These are phyloP conservation scores for Purshia tridentata DNA, from an alignment of 306 rosid genomes.

Conservation along the genomic window DNA sequence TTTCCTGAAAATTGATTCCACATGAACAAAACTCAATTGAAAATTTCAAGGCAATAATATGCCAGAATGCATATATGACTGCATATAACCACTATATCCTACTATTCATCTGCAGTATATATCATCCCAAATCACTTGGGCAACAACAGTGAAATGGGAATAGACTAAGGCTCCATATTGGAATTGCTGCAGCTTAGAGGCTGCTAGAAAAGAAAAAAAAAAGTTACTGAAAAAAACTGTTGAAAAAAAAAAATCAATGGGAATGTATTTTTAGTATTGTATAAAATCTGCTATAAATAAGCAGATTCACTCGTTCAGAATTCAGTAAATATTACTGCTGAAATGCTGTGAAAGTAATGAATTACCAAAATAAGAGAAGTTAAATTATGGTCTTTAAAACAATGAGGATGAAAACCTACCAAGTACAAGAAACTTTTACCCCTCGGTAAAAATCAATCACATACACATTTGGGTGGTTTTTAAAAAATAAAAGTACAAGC, in stretches of 20 bases:
- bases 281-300: background rate
- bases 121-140: background rate
- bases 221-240: background rate
- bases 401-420: background rate
- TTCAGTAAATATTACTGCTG: background rate
- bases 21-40: conserved; percentile 13
- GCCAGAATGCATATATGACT: background rate
- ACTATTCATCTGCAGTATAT: background rate
- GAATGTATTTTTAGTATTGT: background rate
- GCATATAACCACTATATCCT: background rate
- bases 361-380: background rate
- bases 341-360: background rate
- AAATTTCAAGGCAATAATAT: conserved; percentile 1
- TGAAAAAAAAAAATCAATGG: too few species aligned
- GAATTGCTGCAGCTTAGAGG: background rate
- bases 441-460: background rate
- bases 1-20: conserved; percentile 55
- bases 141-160: background rate
- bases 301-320: background rate
- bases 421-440: background rate
- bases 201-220: background rate
- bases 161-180: background rate
- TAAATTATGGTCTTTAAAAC: background rate
- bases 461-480: background rate
- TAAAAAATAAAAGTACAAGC: background rate